Base-by-base conservation (phyloP, 805 yeast species). In the Candida silvatica region DNA sequence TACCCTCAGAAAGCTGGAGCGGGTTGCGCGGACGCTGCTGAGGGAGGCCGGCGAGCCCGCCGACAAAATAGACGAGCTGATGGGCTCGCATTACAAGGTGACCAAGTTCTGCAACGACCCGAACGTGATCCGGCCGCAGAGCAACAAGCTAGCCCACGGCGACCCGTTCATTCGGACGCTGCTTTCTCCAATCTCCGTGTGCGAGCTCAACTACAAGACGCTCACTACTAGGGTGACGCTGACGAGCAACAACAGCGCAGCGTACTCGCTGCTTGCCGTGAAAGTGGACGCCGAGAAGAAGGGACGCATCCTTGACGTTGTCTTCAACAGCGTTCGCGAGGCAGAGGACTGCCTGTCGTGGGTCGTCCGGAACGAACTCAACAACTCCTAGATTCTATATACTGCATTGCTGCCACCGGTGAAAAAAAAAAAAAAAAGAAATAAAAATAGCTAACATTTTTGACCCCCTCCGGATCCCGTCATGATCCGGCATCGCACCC, bases 301-400 rank as follows among this genome's bases (percentile, higher is more conserved):
- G 11, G 20, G 24, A 6, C 5, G 17, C 31, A 61, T 73, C 6
- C 50, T 74, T 31, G 67, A 63, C 41, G 62, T 68, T 6, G 54
- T 47, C 14, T 72, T 75, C 43, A 71, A 63, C 35, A 79, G 74
- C 37, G 54, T 71, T 20, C 51, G 62, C 24, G 79, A 71, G 30
- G 54, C 73, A 5, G 72, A 68, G 34, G 78, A 74, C 45, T 71
- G 80, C 44, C 48, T 75, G 28, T 64, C 62, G 31, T 75, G 81
- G 81, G 56, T 74, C 1, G 51, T 74, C 34, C 59, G 42, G n/a
- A n/a, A n/a, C n/a, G n/a, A n/a, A n/a, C n/a, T n/a, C n/a, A n/a
- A n/a, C n/a, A n/a, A n/a, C n/a, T n/a, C n/a, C n/a, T n/a, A n/a
- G n/a, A n/a, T n/a, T n/a, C n/a, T n/a, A n/a, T n/a, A n/a, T n/a